These are phyloP conservation scores for Epithemia pelagica DNA, from an alignment of 108 stramenopile species.

Conservation along the genomic window DNA sequence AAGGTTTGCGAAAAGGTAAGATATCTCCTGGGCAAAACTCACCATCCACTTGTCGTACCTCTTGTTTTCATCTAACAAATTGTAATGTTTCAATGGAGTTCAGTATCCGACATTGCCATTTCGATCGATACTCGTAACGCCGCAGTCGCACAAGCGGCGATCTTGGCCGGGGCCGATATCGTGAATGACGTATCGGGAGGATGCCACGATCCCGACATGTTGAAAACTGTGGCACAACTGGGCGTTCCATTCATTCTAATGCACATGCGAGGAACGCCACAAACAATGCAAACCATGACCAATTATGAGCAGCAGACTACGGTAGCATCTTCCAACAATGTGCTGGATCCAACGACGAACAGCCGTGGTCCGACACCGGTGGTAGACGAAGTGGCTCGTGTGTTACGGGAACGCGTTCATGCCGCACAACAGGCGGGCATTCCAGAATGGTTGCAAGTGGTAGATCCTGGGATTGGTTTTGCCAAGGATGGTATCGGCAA, in stretches of 20 bases:
- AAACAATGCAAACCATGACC: constrained; percentile 81
- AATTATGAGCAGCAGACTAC: constrained; percentile 42
- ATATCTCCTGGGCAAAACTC: too few relatives aligned
- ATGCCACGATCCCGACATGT: constrained; percentile 80
- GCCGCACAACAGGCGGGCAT: constrained; percentile 74
- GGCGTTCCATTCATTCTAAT: constrained; percentile 86
- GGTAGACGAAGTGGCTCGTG: constrained; percentile 57
- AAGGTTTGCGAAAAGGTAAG: constrained; percentile 52
- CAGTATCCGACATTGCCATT: constrained; percentile 64
- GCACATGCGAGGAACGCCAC: constrained; percentile 93
- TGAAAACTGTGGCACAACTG: constrained; percentile 63
- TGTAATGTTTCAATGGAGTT: too few relatives aligned
- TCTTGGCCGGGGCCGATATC: constrained; percentile 89
- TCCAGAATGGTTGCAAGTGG: constrained; percentile 77
- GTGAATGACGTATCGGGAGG: constrained; percentile 97
- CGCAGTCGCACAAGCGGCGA: constrained; percentile 74
- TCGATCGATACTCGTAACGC: constrained; percentile 95
- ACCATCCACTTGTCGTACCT: too few relatives aligned
- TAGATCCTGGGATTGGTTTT: constrained; percentile 97
- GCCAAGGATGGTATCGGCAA: constrained; percentile 84
- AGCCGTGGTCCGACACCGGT: too few relatives aligned
- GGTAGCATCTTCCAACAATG: too few relatives aligned
- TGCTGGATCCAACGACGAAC: too few relatives aligned
- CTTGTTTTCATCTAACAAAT: neutral
- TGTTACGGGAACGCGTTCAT: constrained; percentile 46